Conservation (phyloP, 177 flowering plant genomes). For the Vitis hybrid region DNA sequence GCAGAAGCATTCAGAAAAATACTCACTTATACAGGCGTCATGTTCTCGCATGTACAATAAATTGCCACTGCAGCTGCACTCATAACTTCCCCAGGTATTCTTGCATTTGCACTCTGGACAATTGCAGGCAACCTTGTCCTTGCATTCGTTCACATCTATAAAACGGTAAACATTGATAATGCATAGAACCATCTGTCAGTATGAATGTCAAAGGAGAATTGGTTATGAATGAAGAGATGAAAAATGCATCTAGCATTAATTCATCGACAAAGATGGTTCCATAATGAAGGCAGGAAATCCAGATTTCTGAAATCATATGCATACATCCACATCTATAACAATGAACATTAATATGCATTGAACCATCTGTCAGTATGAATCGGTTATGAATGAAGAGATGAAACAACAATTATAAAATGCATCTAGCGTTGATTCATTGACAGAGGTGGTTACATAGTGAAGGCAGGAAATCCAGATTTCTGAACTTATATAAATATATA, state of each 20-base stretch:
- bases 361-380: not conserved
- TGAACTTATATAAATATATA: too few relatives aligned
- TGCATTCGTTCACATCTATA: conserved; percentile 93
- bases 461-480: too few relatives aligned
- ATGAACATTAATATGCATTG: not conserved
- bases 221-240: too few relatives aligned
- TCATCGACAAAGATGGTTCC: too few relatives aligned
- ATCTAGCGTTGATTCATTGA: too few relatives aligned
- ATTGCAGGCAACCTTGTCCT: conserved; percentile 76
- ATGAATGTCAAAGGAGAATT: too few relatives aligned
- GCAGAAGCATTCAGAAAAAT: not conserved
- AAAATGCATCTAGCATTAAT: too few relatives aligned
- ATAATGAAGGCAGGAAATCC: too few relatives aligned
- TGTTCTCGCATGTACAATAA: conserved; percentile 80
- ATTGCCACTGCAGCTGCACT: conserved; percentile 78
- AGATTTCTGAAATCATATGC: conserved; percentile 25
- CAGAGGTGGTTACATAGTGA: too few relatives aligned
- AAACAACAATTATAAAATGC: too few relatives aligned
- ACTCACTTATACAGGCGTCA: conserved; percentile 90
- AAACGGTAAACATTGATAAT: not conserved
- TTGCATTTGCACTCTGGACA: conserved; percentile 92
- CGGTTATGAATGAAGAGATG: too few relatives aligned
- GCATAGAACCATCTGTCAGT: not conserved
- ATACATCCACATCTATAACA: conserved; percentile 82
- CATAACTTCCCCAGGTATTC: conserved; percentile 93